Evolutionary conservation across 2,329 filamentous ascomycete genomes (phyloP), one percentile per base, ranked within the genome.

Genomic region (Fusarium camptoceras): DNA sequence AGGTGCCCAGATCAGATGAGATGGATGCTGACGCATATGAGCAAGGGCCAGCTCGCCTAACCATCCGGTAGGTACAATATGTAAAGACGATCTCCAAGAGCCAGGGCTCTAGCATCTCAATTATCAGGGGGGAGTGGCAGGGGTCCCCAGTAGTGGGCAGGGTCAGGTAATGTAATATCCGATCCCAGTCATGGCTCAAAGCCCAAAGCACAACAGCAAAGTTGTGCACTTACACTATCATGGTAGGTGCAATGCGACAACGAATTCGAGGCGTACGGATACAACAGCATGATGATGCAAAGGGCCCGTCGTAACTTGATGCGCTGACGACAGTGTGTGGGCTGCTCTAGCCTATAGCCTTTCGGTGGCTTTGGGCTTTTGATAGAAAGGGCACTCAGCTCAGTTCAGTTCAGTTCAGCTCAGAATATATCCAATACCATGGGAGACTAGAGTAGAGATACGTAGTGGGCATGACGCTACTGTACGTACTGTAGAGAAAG

Each of bases 61-160:
- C 20, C 42, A 41, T 55, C 46, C 53, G 66, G 59, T 55, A 68
- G n/a, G n/a, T n/a, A n/a, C n/a, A n/a, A n/a, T n/a, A n/a, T n/a
- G 69, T 70, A 58, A 58, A 48, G 69, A 57, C 47, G 64, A 66
- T 66, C 62, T 55, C 41, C 31, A 66, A 37, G 60, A 41, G 55
- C 53, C 55, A 42, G 65, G 58, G 37, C 50, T 47, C 27, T 47
- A 41, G 49, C 58, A 58, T 64, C 70, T 54, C 50, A 59, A 39
- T 15, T 14, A 27, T 15, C 50, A 68, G 59, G 58, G 53, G 24
- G 9, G 11, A 30, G 5, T 34, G n/a, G 49, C 61, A 46, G 59
- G 55, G 66, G 55, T 28, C 43, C 49, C 50, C 49, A 20, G 48
- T 48, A 43, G 22, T 24, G 11, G 12, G 27, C 53, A 37, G n/a